Base-by-base conservation (phyloP, 2,329 filamentous ascomycete species). In the Acrocalymma vagum region DNA sequence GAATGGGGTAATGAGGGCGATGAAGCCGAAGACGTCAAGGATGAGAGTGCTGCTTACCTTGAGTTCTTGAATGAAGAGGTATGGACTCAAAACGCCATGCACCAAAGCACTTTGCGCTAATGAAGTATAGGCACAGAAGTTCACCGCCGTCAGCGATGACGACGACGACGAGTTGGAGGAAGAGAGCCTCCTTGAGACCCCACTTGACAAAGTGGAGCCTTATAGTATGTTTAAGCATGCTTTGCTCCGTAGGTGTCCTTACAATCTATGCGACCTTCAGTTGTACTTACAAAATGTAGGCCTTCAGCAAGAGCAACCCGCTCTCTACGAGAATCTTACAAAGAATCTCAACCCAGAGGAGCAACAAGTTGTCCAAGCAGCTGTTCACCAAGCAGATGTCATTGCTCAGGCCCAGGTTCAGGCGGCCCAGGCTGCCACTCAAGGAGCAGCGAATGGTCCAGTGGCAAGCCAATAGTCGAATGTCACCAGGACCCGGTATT, bases 41-140 rank as follows among this genome's bases (percentile, higher is more conserved):
- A 96, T 60, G 93, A 97, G 72, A 94, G 90, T 68, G 87, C 88
- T 16, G 90, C 93, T 5, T 99, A 99, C 68, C 82, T 99, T 30
- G 92, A 97, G 55, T 99, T 99, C 76, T 74, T 99, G 18, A 95
- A 93, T 58, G 88, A 95, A 67, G 93, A 97, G 78, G 87, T 86
- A 65, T 67, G 78, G 62, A 3, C 6, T 25, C 4, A 13, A 14
- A 25, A 10, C 8, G n/a, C n/a, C n/a, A n/a, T 22, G 9, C 22
- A 9, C 4, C 6, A 18, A 9, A 34, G 20, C 38, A 24, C 6
- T 16, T 22, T 9, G 62, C 45, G 62, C 70, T 66, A 65, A 70
- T 30, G 4, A 25, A 9, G 6, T 14, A 5, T 53, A 90, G 85
- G 90, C 91, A 9, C 86, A 90, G 60, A 95, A 94, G 68, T 93